Conservation (phyloP, 2,329 filamentous ascomycete genomes). For the Colletotrichum musae region DNA sequence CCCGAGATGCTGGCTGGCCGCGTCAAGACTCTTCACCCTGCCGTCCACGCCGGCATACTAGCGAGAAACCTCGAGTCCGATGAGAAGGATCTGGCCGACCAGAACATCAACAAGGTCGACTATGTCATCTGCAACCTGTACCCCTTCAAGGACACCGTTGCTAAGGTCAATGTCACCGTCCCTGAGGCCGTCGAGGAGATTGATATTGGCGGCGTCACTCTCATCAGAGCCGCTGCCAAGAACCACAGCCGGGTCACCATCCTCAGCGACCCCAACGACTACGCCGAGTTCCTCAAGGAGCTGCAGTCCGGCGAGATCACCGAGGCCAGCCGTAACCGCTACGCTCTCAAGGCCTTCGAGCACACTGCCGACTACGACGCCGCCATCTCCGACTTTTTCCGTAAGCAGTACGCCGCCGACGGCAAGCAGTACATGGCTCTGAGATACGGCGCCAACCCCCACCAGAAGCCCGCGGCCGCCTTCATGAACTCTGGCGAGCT, state of each 20-base stretch:
- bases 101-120: conserved; percentile 96
- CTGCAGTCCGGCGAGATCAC: conserved; percentile 89
- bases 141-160: conserved; percentile 98
- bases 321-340: conserved; percentile 86
- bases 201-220: conserved; percentile 96
- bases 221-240: conserved; percentile 96
- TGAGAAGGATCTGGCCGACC: conserved; percentile 95
- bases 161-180: conserved; percentile 97
- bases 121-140: conserved; percentile 99
- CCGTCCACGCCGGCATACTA: conserved; percentile 91
- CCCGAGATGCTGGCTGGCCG: conserved; percentile 94
- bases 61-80: conserved; percentile 95
- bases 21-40: conserved; percentile 94
- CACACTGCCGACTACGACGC: conserved; percentile 97
- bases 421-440: conserved; percentile 87
- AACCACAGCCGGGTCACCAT: conserved; percentile 97
- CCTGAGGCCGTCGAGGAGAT: conserved; percentile 98
- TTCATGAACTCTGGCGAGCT: conserved; percentile 80
- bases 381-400: conserved; percentile 97
- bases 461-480: conserved; percentile 96
- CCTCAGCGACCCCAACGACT: conserved; percentile 93
- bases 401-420: conserved; percentile 92
- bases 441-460: conserved; percentile 96
- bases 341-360: conserved; percentile 97
- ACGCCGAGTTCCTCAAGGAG: conserved; percentile 93